These are phyloP conservation scores for Blastomyces gilchristii DNA, from an alignment of 2,329 filamentous ascomycete species.

Conservation along the genomic window DNA sequence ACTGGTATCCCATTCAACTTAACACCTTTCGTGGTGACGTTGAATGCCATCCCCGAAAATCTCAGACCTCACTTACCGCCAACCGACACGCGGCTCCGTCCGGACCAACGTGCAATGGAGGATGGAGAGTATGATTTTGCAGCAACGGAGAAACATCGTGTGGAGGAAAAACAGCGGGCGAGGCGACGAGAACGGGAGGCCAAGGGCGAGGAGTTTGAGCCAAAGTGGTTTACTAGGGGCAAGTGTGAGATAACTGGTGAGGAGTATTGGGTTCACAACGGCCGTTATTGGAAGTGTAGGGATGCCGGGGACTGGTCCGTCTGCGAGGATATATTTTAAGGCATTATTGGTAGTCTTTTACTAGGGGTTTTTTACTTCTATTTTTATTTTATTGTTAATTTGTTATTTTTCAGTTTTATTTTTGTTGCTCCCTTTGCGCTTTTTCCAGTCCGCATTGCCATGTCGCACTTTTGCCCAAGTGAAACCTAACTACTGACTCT, in stretches of 20 bases:
- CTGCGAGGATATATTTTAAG: conserved; percentile 64
- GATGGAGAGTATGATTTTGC: conserved; percentile 94
- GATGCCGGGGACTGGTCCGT: conserved; percentile 55
- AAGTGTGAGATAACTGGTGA: conserved; percentile 73
- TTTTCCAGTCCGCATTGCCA: too few species aligned
- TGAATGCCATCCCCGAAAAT: conserved; percentile 86
- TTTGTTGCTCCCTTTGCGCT: neutral
- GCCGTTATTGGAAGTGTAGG: conserved; percentile 71
- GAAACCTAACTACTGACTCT: neutral
- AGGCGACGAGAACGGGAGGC: conserved; percentile 63
- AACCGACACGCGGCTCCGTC: conserved; percentile 84
- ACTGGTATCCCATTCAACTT: conserved; percentile 89
- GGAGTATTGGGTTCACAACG: conserved; percentile 80
- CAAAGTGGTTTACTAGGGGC: conserved; percentile 73
- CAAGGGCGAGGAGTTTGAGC: conserved; percentile 67
- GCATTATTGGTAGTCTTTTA: neutral
- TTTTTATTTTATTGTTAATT: neutral
- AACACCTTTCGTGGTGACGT: conserved; percentile 87
- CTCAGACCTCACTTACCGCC: conserved; percentile 69
- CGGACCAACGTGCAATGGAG: conserved; percentile 96
- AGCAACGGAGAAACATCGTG: conserved; percentile 82
- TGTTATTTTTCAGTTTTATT: neutral
- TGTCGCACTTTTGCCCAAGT: too few species aligned
- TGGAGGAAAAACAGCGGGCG: conserved; percentile 83
- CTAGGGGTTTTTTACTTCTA: neutral